Base-by-base conservation (phyloP, 805 yeast genomes). In the Monosporozyma siamensis region DNA sequence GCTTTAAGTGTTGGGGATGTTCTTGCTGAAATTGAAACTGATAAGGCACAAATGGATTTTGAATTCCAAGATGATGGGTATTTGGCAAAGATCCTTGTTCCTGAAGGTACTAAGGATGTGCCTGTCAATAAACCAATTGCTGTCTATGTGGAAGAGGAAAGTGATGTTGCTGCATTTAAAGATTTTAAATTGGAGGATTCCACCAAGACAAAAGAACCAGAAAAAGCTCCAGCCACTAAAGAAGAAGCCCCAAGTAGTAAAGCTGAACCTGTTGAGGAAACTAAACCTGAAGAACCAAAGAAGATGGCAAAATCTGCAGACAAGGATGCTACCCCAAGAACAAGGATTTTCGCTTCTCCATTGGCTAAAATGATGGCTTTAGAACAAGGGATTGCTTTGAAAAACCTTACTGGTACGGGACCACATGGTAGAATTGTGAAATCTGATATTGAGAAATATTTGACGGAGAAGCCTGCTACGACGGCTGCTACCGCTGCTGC, bases 31-130 rank as follows among this genome's bases (percentile, higher is more conserved):
- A 82, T 90, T 51, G 98, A 90, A 71, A 90, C 98, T 53, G 98
- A 89, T 66, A 89, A 89, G 72, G 97, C 97, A 42, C 80, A 88
- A 47, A 90, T 89, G 96, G 97, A 89, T 70, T 90, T 87, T 55
- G 97, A 89, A 69, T 90, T 89, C 74, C 97, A 89, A 71, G 97
- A 89, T 59, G 98, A 90, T 50, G 96, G 96, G 41, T 88, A 59
- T 69, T 69, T 88, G 58, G 96, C 96, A 50, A 86, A 88, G 72
- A 82, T 85, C 55, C 68, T 88, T 51, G 75, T 87, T 47, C 86
- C 76, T 25, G 87, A 78, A 45, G 95, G 97, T 43, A 68, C 95
- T 42, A 81, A 86, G 66, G 96, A 90, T 59, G 71, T 90, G 42
- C 92, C 94, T 30, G 95, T 92, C 38, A 95, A 95, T 58, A 80